These are phyloP conservation scores for Exophiala viscosa DNA, from an alignment of 2,329 filamentous ascomycete genomes.

Conservation along the genomic window DNA sequence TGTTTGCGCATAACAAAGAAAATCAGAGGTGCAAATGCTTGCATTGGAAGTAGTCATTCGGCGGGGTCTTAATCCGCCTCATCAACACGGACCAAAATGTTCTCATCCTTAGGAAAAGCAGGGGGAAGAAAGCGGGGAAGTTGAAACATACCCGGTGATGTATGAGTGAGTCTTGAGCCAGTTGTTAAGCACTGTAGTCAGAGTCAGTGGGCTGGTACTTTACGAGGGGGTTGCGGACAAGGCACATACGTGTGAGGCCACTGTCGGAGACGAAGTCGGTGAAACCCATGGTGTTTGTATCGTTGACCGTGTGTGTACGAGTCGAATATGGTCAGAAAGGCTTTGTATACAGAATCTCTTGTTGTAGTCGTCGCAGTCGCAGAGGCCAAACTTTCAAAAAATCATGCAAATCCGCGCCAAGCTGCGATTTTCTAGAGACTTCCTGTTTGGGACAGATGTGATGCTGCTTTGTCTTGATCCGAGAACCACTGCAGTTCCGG, in stretches of 20 bases:
- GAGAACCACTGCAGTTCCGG: no score
- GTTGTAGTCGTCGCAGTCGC: no score
- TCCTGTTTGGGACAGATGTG: no score
- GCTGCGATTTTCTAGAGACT: no score
- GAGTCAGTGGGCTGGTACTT: constrained; percentile 12
- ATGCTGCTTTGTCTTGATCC: no score
- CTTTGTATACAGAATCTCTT: no score
- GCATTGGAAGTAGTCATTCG: constrained; percentile 72
- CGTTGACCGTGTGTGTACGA: no score
- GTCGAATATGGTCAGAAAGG: no score
- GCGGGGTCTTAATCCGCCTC: constrained; percentile 91
- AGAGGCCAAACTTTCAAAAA: no score
- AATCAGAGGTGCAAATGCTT: constrained; percentile 73
- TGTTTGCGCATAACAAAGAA: constrained; percentile 14
- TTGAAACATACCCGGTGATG: constrained; percentile 69
- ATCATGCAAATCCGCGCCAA: no score
- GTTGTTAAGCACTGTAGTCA: constrained; percentile 61
- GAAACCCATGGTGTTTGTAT: constrained; percentile 58
- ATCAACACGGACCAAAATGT: constrained; percentile 91
- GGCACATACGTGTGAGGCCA: constrained; percentile 56
- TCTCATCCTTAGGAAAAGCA: constrained; percentile 64
- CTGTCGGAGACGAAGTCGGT: constrained; percentile 61
- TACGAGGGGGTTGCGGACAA: constrained; percentile 5
- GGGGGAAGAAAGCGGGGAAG: constrained; percentile 28
- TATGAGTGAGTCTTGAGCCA: constrained; percentile 74